Base-by-base conservation (phyloP, 306 rosid genomes). In the Canavalia gladiata region DNA sequence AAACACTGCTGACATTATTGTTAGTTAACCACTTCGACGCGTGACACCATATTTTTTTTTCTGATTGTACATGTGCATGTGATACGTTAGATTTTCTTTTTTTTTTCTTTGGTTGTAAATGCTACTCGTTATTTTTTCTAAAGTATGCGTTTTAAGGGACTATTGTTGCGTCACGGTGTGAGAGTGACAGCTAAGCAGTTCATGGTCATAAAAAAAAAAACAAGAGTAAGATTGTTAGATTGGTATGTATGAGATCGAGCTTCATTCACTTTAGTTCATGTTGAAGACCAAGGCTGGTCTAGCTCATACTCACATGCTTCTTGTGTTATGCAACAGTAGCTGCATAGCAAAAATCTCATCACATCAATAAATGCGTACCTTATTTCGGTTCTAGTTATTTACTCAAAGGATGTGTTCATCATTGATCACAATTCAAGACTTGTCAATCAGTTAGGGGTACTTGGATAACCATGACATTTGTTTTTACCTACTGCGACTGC, bases 241-340 rank as follows among this genome's bases (percentile, higher is more conserved):
- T 18, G 25, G 25, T 18, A 18, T 18, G 25, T 18, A 18, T 10
- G 64, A 5, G 60, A 5, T 43, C 51, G 52, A 76, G 77, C 49
- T 67, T 56, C 34, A 41, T 37, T 31, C 75, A 52, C 68, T 57
- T 68, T 3, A 25, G 37, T 65, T 74, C 57, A 46, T 13, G 70
- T 59, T 42, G 33, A 59, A 31, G 35, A 7, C 7, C 8, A 31
- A 30, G 13, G 57, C 3, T 59, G 4, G 78, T 77, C 80, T 56
- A 54, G 29, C 42, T 72, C 63, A 39, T 67, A 42, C 4, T 84
- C 87, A 84, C 87, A 79, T 49, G 69, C 18, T 68, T 74, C 81
- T 68, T 79, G 84, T 68, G 81, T 42, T 35, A 0, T 42, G 60
- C 34, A 1, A 43, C 6, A 6, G 34, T 50, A 50, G 39, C 74